Evolutionary conservation across 768 basidiomycete genomes (phyloP), one percentile per base, ranked within the genome.

Genomic region (Hygrophorus russula): DNA sequence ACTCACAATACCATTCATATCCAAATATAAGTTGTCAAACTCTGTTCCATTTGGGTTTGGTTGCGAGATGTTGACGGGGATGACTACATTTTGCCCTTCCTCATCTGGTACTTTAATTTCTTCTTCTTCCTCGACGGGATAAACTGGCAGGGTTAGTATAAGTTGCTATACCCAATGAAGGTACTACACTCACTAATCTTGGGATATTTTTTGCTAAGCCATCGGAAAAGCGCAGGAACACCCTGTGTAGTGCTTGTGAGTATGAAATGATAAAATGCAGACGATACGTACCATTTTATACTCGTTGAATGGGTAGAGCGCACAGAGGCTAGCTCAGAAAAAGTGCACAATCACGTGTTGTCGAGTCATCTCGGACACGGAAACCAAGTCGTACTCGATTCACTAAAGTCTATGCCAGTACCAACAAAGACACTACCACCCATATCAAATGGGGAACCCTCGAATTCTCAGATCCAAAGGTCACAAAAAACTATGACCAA

Each of bases 191-290:
- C 46, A 87, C 91, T 80, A 56, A 94, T 97, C 73, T 90, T 97
- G 41, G 94, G 92, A 61, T 99, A 99, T 64, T 97, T 97, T 70
- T 85, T 93, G 61, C 91, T 96, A 46, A 98, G 73, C 93, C 94
- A 99, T 58, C 94, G 81, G 67, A 98, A 98, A 49, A 97, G 75
- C 37, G 94, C 94, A 47, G 93, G 93, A 49, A 97, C 93, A 80
- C 93, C 93, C 93, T 94, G 47, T 38, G 42, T 15, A n/a, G 17
- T 33, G 40, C 43, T 41, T 51, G 34, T 30, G 14, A 31, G 27
- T 17, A 36, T 10, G 31, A 32, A 29, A 42, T 18, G 12, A 20
- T 3, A 30, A 36, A 34, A 17, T 17, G 10, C 12, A 10, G 7
- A 19, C 14, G 10, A 24, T 5, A 42, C 51, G 12, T 41, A 52